Conservation (phyloP, 495 filamentous ascomycete species). For the Tetracladium setigerum region DNA sequence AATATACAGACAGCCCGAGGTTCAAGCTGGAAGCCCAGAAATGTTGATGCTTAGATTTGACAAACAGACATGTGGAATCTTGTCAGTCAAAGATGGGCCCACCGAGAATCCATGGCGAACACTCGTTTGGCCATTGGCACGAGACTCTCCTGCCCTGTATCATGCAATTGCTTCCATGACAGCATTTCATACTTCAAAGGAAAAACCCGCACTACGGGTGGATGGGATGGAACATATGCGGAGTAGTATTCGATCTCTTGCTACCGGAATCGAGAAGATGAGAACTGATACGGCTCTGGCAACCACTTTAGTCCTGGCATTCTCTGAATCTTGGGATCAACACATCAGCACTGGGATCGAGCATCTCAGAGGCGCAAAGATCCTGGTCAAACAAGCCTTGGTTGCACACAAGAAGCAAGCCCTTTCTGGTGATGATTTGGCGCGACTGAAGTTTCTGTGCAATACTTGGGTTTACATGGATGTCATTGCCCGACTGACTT, state of each 20-base stretch:
- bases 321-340: conserved; percentile 73
- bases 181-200: conserved; percentile 63
- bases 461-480: conserved; percentile 82
- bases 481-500: conserved; percentile 69
- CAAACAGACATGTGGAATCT: conserved; percentile 64
- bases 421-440: conserved; percentile 33
- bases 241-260: conserved; percentile 51
- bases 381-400: conserved; percentile 55
- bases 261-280: conserved; percentile 53
- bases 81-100: conserved; percentile 66
- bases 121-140: conserved; percentile 64
- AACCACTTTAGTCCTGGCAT: conserved; percentile 66
- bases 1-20: conserved; percentile 38
- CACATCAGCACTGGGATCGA: conserved; percentile 68
- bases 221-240: conserved; percentile 69
- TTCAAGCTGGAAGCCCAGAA: conserved; percentile 46
- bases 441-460: conserved; percentile 60
- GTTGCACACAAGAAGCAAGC: conserved; percentile 13
- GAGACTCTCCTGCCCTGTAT: conserved; percentile 59
- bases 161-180: conserved; percentile 72
- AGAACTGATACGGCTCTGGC: conserved; percentile 59
- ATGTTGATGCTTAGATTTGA: conserved; percentile 64
- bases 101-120: conserved; percentile 75
- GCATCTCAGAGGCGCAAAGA: conserved; percentile 64
- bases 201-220: conserved; percentile 47